Conservation (phyloP, 2,329 filamentous ascomycete species). For the Claviceps africana region DNA sequence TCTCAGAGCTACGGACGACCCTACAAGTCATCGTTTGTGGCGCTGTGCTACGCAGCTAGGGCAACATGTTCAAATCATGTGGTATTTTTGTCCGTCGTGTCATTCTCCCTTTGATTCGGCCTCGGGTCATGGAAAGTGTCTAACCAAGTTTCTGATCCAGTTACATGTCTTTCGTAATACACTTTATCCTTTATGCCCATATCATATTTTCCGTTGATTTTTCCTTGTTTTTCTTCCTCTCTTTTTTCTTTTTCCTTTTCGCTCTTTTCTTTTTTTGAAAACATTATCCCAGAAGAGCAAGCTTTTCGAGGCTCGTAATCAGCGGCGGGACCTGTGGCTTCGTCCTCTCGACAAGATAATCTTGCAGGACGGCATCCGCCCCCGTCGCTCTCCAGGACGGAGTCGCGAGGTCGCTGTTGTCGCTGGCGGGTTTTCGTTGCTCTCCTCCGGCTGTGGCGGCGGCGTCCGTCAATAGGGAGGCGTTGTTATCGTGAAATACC, state of each 20-base stretch:
- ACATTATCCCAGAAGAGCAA: constrained; percentile 33
- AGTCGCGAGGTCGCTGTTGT: constrained; percentile 4
- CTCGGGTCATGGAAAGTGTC: no score
- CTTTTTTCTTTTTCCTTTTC: background rate
- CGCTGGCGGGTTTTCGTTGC: constrained; percentile 8
- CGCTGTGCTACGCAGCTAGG: no score
- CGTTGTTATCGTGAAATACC: constrained; percentile 37
- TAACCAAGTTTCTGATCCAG: no score
- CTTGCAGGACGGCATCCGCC: constrained; percentile 37
- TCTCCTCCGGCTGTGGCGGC: constrained; percentile 2
- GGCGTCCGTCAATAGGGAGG: constrained; percentile 7
- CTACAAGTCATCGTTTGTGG: no score
- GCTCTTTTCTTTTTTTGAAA: background rate
- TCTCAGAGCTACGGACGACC: no score
- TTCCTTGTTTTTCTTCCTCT: background rate
- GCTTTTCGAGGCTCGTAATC: constrained; percentile 33
- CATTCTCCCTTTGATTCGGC: no score
- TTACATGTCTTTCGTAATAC: no score
- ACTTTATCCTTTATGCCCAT: no score
- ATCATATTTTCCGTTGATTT: no score
- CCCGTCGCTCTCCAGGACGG: constrained; percentile 26
- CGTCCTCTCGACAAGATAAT: constrained; percentile 32
- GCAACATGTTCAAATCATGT: no score
- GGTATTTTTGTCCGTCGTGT: no score
- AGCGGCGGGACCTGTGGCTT: constrained; percentile 33